Conservation (phyloP, 768 basidiomycete genomes). For the Lactarius hatsudake region DNA sequence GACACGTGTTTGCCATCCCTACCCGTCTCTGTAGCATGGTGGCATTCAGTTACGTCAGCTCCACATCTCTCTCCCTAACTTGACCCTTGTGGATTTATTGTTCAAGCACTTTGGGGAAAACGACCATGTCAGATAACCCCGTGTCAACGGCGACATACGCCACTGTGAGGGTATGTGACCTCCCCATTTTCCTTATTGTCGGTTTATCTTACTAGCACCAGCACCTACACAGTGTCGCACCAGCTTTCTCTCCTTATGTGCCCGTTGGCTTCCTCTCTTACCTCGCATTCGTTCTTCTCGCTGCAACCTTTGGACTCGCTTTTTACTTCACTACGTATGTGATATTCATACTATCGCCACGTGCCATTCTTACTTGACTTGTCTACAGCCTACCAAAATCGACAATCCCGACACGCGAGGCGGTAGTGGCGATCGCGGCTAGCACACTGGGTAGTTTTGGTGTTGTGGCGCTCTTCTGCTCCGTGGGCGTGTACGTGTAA, state of each 20-base stretch:
- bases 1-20: constrained; percentile 57
- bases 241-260: constrained; percentile 69
- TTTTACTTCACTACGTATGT: constrained; percentile 90
- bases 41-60: constrained; percentile 46
- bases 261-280: constrained; percentile 67
- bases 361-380: constrained; percentile 10
- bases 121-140: constrained; percentile 44
- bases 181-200: constrained; percentile 5
- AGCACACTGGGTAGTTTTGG: constrained; percentile 85
- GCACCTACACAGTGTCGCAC: constrained; percentile 64
- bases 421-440: constrained; percentile 65
- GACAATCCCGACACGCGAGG: constrained; percentile 61
- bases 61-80: not conserved
- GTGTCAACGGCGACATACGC: constrained; percentile 39
- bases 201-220: constrained; percentile 29
- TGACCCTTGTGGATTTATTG: not conserved
- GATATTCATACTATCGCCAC: constrained; percentile 6
- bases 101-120: constrained; percentile 20
- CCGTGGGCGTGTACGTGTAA: constrained; percentile 80
- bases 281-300: constrained; percentile 70
- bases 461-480: constrained; percentile 85
- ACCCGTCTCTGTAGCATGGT: not conserved
- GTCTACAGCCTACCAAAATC: constrained; percentile 70
- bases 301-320: constrained; percentile 74
- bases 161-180: constrained; percentile 47